A percentile compares a stretch with the other conserved stretches of the same genome.
Conservation (phyloP, 2,329 filamentous ascomycete genomes). For the Clarireedia monteithiana region DNA sequence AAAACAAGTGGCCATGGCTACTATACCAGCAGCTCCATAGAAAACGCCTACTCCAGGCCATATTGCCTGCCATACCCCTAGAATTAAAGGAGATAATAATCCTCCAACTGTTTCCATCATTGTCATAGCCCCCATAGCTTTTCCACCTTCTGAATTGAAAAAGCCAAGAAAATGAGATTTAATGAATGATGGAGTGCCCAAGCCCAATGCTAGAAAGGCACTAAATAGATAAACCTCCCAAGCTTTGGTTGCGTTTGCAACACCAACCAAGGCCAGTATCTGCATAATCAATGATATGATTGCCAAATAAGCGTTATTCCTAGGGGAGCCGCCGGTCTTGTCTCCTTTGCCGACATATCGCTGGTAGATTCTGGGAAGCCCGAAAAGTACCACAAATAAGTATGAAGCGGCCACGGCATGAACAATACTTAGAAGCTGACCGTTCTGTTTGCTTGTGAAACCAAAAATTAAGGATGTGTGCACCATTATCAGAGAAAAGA, state of each 20-base stretch:
- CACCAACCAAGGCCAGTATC: background rate
- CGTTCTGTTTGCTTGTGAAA: slow-evolving; percentile 5
- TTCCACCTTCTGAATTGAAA: background rate
- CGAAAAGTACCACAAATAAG: background rate
- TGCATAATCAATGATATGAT: background rate
- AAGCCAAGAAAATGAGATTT: slow-evolving; percentile 1
- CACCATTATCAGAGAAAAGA: slow-evolving; percentile 5
- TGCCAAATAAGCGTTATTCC: background rate
- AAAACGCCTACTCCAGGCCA: slow-evolving; percentile 4
- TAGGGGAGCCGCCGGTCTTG: background rate
- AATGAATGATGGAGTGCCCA: slow-evolving; percentile 7
- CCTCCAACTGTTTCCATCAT: slow-evolving; percentile 4
- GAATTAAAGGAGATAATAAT: background rate
- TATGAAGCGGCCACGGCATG: background rate
- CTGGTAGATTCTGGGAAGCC: background rate
- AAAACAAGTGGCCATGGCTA: background rate
- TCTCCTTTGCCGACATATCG: background rate
- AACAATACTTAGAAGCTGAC: background rate
- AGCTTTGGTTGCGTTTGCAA: background rate
- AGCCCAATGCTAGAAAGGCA: background rate
- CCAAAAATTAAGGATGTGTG: slow-evolving; percentile 3
- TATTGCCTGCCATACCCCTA: background rate
- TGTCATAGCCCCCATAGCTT: background rate
- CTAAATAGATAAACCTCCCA: slow-evolving; percentile 1
- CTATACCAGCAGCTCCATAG: slow-evolving; percentile 1